These are phyloP conservation scores for Microdochium bolleyi DNA, from an alignment of 2,329 filamentous ascomycete species.

Conservation along the genomic window DNA sequence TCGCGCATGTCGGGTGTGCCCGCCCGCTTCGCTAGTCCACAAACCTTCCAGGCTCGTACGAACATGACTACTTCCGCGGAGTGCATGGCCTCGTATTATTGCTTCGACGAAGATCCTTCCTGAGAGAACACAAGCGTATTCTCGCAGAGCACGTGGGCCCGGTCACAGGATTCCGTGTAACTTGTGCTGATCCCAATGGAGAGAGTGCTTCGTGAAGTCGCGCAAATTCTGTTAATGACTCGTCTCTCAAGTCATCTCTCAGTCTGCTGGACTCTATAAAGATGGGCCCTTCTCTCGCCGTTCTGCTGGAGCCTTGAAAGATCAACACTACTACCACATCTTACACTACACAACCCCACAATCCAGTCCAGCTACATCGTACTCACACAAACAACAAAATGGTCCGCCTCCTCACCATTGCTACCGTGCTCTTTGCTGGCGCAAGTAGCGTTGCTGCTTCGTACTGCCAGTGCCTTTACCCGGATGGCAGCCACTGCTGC, in stretches of 20 bases:
- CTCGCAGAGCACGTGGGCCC: neutral
- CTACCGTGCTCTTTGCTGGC: neutral
- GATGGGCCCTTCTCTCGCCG: neutral
- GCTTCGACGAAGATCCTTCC: neutral
- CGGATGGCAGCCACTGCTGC: neutral
- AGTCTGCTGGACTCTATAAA: neutral
- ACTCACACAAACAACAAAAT: neutral
- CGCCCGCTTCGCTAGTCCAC: neutral
- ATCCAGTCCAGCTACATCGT: neutral
- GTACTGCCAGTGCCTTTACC: neutral
- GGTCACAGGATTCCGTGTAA: neutral
- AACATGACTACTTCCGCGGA: neutral
- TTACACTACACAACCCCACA: neutral
- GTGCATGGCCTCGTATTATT: neutral
- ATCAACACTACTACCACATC: neutral
- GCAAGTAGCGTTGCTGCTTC: neutral
- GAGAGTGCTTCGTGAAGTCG: neutral
- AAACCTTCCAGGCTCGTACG: neutral
- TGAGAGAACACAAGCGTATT: neutral
- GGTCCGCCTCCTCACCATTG: neutral
- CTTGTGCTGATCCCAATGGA: neutral
- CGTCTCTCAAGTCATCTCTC: neutral
- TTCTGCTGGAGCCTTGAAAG: neutral
- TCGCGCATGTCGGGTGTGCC: neutral
- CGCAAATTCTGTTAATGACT: neutral